Evolutionary conservation across 345 rosid species (phyloP).

Genomic region (Garcia nutans): DNA sequence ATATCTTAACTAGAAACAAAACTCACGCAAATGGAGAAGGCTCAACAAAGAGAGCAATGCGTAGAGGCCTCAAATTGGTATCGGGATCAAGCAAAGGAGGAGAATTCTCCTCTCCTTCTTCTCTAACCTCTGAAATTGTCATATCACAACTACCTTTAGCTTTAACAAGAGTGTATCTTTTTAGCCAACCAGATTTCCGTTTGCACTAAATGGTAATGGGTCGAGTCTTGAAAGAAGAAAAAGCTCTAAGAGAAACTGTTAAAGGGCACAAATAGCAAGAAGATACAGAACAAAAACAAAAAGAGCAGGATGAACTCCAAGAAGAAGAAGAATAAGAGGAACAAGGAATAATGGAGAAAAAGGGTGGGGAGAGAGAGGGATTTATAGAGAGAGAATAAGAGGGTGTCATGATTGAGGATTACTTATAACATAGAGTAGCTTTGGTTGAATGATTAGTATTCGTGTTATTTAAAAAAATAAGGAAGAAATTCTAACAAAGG

Average conservation of each 20-base stretch:
- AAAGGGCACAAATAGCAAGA: slow-evolving; percentile 12
- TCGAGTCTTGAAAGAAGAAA: slow-evolving; percentile 20
- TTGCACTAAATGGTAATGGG: slow-evolving; percentile 39
- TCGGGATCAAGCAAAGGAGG: slow-evolving; percentile 57
- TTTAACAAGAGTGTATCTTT: slow-evolving; percentile 25
- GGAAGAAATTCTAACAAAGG: neutral
- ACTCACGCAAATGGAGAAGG: slow-evolving; percentile 98
- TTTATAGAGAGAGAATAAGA: slow-evolving; percentile 57
- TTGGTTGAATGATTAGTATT: neutral
- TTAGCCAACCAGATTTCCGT: slow-evolving; percentile 1
- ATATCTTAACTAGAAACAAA: neutral
- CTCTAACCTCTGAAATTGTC: slow-evolving; percentile 51
- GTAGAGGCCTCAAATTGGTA: slow-evolving; percentile 54
- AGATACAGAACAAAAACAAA: slow-evolving; percentile 25
- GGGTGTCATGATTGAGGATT: slow-evolving; percentile 20
- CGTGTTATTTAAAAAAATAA: neutral
- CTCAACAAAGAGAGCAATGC: slow-evolving; percentile 94
- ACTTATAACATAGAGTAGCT: neutral
- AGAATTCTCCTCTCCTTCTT: slow-evolving; percentile 44
- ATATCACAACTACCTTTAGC: slow-evolving; percentile 31
- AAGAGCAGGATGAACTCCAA: neutral
- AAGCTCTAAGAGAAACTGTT: slow-evolving; percentile 26
- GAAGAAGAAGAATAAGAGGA: neutral
- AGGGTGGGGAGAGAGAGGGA: slow-evolving; percentile 39
- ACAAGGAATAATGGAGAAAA: slow-evolving; percentile 20